A percentile compares a stretch with the other conserved stretches of the same genome.
phyloP scores from a whole-genome alignment of 2,329 filamentous ascomycete species.

The Myriosclerotinia scirpicola region DNA sequence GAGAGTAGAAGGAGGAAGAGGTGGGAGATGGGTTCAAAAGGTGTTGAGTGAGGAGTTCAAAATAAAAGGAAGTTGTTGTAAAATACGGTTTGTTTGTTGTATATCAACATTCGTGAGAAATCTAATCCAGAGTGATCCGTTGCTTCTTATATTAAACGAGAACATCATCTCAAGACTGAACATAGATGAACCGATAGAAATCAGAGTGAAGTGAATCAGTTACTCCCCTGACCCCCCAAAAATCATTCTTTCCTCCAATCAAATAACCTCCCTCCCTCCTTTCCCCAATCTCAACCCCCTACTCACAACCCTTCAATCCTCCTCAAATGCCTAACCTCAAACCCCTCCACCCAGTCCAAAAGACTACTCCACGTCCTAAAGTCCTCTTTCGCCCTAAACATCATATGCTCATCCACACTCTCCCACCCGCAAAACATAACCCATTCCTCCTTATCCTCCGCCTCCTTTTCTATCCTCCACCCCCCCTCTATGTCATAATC shows the following conservation, averaged over 20 bases:
- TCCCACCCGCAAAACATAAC: conserved; percentile 29
- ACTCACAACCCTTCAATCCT: conserved; percentile 19
- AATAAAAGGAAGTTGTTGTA: not conserved
- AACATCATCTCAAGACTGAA: not conserved
- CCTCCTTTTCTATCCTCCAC: conserved; percentile 32
- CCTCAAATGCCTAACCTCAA: conserved; percentile 29
- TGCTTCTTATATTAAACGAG: too few relatives aligned
- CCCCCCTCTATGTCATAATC: conserved; percentile 27
- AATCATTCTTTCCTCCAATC: not conserved
- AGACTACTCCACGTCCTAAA: conserved; percentile 27
- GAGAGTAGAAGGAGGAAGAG: not conserved
- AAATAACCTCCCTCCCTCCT: not conserved
- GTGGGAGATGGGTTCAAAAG: not conserved
- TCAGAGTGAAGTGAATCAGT: not conserved
- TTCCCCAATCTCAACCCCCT: too few relatives aligned
- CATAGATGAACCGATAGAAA: not conserved
- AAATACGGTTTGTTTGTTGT: not conserved
- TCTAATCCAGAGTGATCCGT: not conserved
- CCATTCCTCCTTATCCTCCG: conserved; percentile 29
- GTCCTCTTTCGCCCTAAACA: conserved; percentile 25
- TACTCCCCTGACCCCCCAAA: not conserved
- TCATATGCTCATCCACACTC: conserved; percentile 26
- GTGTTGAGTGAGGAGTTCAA: not conserved
- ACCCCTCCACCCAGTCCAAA: conserved; percentile 26
- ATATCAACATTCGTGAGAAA: not conserved